Conservation (phyloP, 2,329 filamentous ascomycete genomes). For the Arthrobotrys sinensis region DNA sequence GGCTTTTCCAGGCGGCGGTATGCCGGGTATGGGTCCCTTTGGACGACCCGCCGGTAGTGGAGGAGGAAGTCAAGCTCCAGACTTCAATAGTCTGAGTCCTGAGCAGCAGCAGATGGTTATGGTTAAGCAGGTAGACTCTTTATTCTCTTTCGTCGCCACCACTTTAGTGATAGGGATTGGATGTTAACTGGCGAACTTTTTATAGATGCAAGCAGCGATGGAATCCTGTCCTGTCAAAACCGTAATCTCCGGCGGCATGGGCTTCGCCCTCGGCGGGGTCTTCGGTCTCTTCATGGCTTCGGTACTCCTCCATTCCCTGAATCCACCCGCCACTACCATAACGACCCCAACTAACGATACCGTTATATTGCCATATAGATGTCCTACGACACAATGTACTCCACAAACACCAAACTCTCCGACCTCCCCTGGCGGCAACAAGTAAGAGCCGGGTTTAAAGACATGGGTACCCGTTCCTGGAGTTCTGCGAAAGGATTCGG, state of each 20-base stretch:
- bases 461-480: constrained; percentile 89
- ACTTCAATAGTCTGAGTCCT: constrained; percentile 64
- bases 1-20: constrained; percentile 56
- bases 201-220: constrained; percentile 85
- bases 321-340: not conserved
- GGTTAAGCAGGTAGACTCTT: constrained; percentile 63
- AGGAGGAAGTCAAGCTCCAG: constrained; percentile 13
- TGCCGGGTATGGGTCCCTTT: constrained; percentile 47
- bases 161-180: not conserved
- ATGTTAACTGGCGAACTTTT: not conserved
- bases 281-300: constrained; percentile 99
- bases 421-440: constrained; percentile 86
- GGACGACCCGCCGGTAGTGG: constrained; percentile 30
- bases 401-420: constrained; percentile 71
- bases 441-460: constrained; percentile 86
- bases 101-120: constrained; percentile 65
- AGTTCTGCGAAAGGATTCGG: constrained; percentile 95
- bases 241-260: constrained; percentile 90
- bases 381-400: constrained; percentile 85
- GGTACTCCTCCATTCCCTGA: constrained; percentile 71
- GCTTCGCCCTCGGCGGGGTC: constrained; percentile 91
- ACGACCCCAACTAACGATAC: constrained; percentile 17
- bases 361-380: constrained; percentile 74
- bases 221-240: constrained; percentile 93
- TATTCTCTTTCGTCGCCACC: constrained; percentile 44